These are phyloP conservation scores for Lachnellula arida DNA, from an alignment of 2,329 filamentous ascomycete species.

Conservation along the genomic window DNA sequence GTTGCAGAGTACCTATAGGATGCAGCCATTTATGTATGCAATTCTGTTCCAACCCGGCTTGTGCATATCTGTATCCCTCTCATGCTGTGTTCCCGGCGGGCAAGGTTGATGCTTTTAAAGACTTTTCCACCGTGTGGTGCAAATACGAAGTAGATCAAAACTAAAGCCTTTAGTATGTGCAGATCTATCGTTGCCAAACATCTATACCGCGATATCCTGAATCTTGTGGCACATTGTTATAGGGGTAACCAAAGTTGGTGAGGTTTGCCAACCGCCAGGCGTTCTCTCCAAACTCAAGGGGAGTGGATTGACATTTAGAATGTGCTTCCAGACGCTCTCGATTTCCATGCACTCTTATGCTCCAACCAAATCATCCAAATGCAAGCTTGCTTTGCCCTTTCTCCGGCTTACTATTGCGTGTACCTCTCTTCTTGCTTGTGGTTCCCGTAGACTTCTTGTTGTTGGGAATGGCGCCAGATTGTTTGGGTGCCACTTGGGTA, in stretches of 20 bases:
- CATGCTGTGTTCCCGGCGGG: neutral
- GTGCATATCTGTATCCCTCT: conserved; percentile 1
- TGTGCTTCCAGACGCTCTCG: neutral
- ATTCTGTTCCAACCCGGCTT: neutral
- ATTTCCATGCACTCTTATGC: conserved; percentile 1
- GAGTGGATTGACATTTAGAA: neutral
- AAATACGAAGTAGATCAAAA: conserved; percentile 4
- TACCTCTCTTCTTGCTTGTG: conserved; percentile 24
- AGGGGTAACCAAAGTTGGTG: conserved; percentile 14
- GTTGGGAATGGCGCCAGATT: conserved; percentile 6
- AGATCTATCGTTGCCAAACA: conserved; percentile 14
- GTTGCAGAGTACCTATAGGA: conserved; percentile 8
- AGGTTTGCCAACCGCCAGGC: neutral
- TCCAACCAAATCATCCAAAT: conserved; percentile 38
- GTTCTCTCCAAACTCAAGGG: neutral
- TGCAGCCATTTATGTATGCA: conserved; percentile 12
- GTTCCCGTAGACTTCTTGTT: conserved; percentile 32
- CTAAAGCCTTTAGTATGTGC: conserved; percentile 10
- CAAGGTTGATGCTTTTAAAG: neutral
- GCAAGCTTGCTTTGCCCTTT: conserved; percentile 57
- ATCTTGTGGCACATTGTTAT: conserved; percentile 27
- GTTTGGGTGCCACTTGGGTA: conserved; percentile 17
- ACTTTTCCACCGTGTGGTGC: conserved; percentile 3
- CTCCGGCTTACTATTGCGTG: conserved; percentile 35
- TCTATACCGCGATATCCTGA: conserved; percentile 15